Conservation (phyloP, 2,329 filamentous ascomycete genomes). For the Beauveria sp. region DNA sequence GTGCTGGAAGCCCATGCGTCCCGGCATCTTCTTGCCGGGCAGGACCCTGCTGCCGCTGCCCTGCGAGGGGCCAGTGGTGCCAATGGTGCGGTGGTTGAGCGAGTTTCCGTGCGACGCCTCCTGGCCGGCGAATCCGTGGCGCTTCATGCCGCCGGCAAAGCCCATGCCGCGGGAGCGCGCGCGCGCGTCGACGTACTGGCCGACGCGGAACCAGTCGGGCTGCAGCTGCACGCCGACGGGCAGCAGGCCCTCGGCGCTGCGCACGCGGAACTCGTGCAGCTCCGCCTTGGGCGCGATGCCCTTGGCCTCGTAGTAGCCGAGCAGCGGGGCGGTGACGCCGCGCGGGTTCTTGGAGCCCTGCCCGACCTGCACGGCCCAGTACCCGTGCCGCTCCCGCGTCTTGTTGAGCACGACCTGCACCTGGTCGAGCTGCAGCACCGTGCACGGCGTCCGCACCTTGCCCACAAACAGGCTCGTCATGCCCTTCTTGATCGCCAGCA, state of each 20-base stretch:
- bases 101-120: conserved; percentile 92
- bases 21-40: conserved; percentile 97
- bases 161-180: conserved; percentile 79
- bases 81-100: conserved; percentile 85
- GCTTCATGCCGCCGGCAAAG: conserved; percentile 97
- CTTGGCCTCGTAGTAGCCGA: conserved; percentile 82
- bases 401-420: conserved; percentile 87
- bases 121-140: conserved; percentile 83
- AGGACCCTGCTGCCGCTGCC: conserved; percentile 86
- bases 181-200: conserved; percentile 83
- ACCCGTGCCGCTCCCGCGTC: conserved; percentile 72
- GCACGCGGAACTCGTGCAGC: conserved; percentile 82
- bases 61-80: conserved; percentile 82
- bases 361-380: conserved; percentile 90
- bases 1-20: conserved; percentile 84
- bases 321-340: conserved; percentile 73
- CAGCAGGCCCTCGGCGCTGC: conserved; percentile 62
- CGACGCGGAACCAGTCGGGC: conserved; percentile 86
- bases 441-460: conserved; percentile 74
- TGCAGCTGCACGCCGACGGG: conserved; percentile 67
- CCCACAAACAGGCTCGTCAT: conserved; percentile 89
- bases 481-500: conserved; percentile 84
- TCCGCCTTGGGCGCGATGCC: conserved; percentile 77
- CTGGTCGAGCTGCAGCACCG: conserved; percentile 86
- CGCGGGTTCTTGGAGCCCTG: conserved; percentile 63